phyloP scores from a whole-genome alignment of 1,284 basidiomycete species.

The Ceratobasidium sp. region DNA sequence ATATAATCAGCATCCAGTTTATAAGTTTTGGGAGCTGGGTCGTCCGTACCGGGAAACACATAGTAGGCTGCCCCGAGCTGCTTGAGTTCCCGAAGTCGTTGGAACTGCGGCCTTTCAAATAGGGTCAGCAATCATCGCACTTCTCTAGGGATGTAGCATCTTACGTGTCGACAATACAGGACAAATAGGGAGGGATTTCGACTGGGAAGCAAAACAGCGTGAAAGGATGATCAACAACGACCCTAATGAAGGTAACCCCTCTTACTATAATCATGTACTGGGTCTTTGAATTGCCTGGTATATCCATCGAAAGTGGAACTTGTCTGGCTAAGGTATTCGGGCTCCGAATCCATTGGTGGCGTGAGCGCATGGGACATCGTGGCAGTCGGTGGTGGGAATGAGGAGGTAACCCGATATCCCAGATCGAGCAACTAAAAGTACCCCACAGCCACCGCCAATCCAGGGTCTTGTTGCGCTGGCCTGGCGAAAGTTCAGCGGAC shows the following conservation, averaged over 20 bases:
- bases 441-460: constrained; percentile 19
- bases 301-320: constrained; percentile 32
- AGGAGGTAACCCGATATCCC: background rate
- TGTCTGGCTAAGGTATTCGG: constrained; percentile 17
- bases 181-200: constrained; percentile 55
- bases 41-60: constrained; percentile 67
- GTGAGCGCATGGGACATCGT: constrained; percentile 16
- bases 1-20: constrained; percentile 47
- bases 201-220: constrained; percentile 41
- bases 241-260: constrained; percentile 29
- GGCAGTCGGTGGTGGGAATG: constrained; percentile 18
- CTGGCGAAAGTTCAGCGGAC: background rate
- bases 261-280: constrained; percentile 66
- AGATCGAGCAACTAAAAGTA: background rate
- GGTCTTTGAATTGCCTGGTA: constrained; percentile 59
- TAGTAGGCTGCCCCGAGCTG: constrained; percentile 81
- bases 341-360: constrained; percentile 23
- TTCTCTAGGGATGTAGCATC: constrained; percentile 46
- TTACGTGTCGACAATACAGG: constrained; percentile 66
- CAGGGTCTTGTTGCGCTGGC: background rate
- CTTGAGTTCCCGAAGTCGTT: constrained; percentile 78
- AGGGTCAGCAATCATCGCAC: background rate
- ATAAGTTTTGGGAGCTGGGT: background rate
- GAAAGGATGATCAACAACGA: background rate
- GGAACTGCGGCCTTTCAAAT: constrained; percentile 72